A percentile compares a stretch with the other conserved stretches of the same genome.
phyloP scores from a whole-genome alignment of 192 early-diverging fungal species.

The Gaertneriomyces semiglobifer region DNA sequence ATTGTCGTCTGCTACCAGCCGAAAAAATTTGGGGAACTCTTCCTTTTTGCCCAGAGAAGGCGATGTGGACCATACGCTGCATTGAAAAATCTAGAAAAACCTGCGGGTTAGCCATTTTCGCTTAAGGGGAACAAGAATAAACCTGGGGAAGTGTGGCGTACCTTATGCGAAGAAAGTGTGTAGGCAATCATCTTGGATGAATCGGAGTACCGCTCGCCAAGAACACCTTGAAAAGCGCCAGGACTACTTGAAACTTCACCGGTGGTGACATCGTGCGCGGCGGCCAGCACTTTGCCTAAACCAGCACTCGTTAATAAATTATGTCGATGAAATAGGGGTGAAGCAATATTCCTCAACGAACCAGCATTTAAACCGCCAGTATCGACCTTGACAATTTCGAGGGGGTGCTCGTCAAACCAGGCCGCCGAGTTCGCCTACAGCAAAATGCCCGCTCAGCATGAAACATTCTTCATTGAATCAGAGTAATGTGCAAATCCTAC shows the following conservation, averaged over 20 bases:
- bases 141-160: background rate
- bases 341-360: background rate
- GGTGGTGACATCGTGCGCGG: background rate
- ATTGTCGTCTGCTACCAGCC: constrained; percentile 37
- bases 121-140: background rate
- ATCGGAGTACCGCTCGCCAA: constrained; percentile 12
- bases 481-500: background rate
- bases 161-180: background rate
- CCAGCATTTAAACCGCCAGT: background rate
- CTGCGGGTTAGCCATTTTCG: background rate
- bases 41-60: constrained; percentile 25
- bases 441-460: background rate
- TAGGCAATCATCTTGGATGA: constrained; percentile 5
- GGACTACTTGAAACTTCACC: background rate
- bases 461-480: background rate
- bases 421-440: background rate
- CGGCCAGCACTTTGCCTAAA: background rate
- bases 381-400: background rate
- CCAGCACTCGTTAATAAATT: too few species aligned
- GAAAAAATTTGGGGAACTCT: constrained; percentile 40
- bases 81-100: constrained; percentile 20
- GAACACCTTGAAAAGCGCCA: background rate
- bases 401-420: background rate
- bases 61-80: constrained; percentile 36
- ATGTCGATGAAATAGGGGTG: too few species aligned